Evolutionary conservation across 2,329 filamentous ascomycete species (phyloP).

Genomic region (Ceratocystis albifundus): DNA sequence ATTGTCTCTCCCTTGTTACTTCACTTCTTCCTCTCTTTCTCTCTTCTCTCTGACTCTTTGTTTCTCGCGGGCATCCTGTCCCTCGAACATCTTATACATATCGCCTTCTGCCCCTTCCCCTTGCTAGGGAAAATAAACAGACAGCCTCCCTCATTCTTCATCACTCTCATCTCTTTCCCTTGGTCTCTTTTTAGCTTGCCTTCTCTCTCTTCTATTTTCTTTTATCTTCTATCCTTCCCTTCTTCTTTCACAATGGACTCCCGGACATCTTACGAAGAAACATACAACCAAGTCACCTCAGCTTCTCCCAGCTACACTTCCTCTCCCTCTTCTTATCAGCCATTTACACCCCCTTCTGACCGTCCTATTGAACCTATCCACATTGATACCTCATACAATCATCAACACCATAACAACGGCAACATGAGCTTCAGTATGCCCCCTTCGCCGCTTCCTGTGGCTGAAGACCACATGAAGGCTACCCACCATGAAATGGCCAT

Average conservation of each 20-base stretch:
- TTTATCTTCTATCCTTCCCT: constrained; percentile 19
- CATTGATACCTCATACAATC: constrained; percentile 15
- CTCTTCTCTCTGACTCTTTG: background rate
- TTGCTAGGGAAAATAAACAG: constrained; percentile 14
- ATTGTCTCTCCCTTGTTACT: background rate
- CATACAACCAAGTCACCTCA: constrained; percentile 30
- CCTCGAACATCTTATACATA: constrained; percentile 14
- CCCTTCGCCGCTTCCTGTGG: constrained; percentile 12
- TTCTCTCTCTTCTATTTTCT: constrained; percentile 12
- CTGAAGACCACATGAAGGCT: constrained; percentile 10
- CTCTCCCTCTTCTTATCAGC: constrained; percentile 34
- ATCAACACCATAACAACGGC: constrained; percentile 1
- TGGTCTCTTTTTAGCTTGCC: constrained; percentile 7
- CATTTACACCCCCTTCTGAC: constrained; percentile 37
- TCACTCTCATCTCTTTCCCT: constrained; percentile 11
- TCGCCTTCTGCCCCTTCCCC: constrained; percentile 10
- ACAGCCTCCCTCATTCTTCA: constrained; percentile 17
- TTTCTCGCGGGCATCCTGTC: constrained; percentile 7
- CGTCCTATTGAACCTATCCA: constrained; percentile 26
- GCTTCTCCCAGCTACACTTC: constrained; percentile 34
- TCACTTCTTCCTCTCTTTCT: background rate
- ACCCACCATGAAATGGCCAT: constrained; percentile 16
- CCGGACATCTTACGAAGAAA: constrained; percentile 34
- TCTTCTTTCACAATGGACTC: constrained; percentile 33
- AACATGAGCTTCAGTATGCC: constrained; percentile 20